These are phyloP conservation scores for Gremmenia infestans DNA, from an alignment of 2,329 filamentous ascomycete species.

Conservation along the genomic window DNA sequence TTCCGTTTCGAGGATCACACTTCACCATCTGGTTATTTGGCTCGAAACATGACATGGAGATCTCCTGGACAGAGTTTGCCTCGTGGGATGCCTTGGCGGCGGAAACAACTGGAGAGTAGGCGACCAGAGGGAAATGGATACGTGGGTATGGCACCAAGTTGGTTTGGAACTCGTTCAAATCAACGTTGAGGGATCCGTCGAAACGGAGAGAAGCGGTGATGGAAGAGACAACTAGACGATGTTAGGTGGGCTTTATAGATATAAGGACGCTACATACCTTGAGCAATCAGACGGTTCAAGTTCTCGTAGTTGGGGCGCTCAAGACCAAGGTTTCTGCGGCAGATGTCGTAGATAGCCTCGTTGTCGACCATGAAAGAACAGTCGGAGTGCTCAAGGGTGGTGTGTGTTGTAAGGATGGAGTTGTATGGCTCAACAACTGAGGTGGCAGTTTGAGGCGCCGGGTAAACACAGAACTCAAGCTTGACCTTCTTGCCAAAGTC, in stretches of 20 bases:
- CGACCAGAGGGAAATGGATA: slow-evolving; percentile 98
- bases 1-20: slow-evolving; percentile 96
- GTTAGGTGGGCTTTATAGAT: slow-evolving; percentile 24
- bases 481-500: slow-evolving; percentile 99
- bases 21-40: slow-evolving; percentile 99
- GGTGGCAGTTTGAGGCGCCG: slow-evolving; percentile 92
- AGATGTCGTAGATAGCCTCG: slow-evolving; percentile 99
- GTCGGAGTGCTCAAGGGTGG: slow-evolving; percentile 98
- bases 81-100: slow-evolving; percentile 95
- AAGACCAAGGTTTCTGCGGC: slow-evolving; percentile 93
- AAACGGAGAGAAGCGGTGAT: slow-evolving; percentile 98
- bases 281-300: slow-evolving; percentile 96
- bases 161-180: slow-evolving; percentile 99
- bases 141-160: slow-evolving; percentile 98
- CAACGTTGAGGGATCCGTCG: slow-evolving; percentile 97
- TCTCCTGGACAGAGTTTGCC: slow-evolving; percentile 96
- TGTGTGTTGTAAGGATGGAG: slow-evolving; percentile 98
- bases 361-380: slow-evolving; percentile 99
- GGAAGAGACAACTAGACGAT: slow-evolving; percentile 76
- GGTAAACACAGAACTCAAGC: slow-evolving; percentile 99
- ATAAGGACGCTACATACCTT: slow-evolving; percentile 54
- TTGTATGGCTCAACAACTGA: slow-evolving; percentile 99
- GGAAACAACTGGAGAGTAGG: slow-evolving; percentile 91
- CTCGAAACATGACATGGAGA: slow-evolving; percentile 99
- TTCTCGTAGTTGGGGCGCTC: slow-evolving; percentile 98